A percentile compares a stretch with the other conserved stretches of the same genome.
These are phyloP conservation scores for Neurospora tetraspora DNA, from an alignment of 495 filamentous ascomycete genomes.

Conservation along the genomic window DNA sequence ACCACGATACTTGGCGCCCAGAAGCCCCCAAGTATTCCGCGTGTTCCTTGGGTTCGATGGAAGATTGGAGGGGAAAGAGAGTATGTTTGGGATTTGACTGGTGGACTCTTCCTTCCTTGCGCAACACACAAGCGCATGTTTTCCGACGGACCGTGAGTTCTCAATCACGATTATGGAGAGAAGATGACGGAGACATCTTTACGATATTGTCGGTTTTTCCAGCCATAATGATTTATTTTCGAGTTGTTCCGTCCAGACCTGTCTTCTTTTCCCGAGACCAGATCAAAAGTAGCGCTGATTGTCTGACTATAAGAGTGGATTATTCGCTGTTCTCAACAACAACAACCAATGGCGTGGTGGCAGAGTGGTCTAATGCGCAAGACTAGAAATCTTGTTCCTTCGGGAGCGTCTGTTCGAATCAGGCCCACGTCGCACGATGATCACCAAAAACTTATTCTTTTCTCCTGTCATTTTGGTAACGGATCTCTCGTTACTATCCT, in stretches of 20 bases:
- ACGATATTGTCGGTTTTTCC: neutral
- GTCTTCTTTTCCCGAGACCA: neutral
- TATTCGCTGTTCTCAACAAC: rapidly evolving
- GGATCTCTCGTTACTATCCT: neutral
- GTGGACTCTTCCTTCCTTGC: neutral
- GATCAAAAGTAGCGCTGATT: neutral
- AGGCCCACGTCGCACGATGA: neutral
- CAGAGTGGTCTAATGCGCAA: neutral
- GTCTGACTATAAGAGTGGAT: neutral
- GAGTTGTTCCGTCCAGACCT: neutral
- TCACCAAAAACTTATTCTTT: neutral
- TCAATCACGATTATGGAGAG: neutral
- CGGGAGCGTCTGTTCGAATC: neutral
- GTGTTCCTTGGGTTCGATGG: too few species aligned
- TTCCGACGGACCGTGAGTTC: neutral
- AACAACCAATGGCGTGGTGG: neutral
- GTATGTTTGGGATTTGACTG: neutral
- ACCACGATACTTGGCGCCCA: too few species aligned
- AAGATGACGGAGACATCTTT: neutral
- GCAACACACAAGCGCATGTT: neutral
- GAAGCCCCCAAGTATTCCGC: too few species aligned
- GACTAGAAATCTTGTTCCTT: neutral
- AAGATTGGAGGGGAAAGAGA: neutral
- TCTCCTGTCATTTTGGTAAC: neutral
- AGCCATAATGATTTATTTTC: neutral